Percentiles rank a stretch among this genome's conserved stretches.
Conservation (phyloP, 495 filamentous ascomycete genomes). For the Parathielavia hyrcaniae region DNA sequence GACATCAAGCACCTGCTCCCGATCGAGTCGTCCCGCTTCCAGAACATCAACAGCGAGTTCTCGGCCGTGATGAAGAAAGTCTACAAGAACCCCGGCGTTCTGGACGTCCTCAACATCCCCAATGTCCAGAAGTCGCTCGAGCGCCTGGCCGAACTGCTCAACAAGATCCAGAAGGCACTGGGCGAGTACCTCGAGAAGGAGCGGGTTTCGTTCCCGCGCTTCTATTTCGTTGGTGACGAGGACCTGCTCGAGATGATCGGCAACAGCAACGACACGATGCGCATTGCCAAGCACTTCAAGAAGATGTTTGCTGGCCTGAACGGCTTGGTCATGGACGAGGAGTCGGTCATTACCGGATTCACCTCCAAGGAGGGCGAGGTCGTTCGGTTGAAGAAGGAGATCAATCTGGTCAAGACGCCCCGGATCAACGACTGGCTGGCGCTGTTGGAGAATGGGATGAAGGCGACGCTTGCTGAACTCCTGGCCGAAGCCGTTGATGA, state of each 20-base stretch:
- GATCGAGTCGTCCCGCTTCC: slow-evolving; percentile 90
- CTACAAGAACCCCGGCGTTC: slow-evolving; percentile 84
- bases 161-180: slow-evolving; percentile 98
- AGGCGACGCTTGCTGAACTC: slow-evolving; percentile 81
- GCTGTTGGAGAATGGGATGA: slow-evolving; percentile 88
- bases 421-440: slow-evolving; percentile 98
- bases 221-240: slow-evolving; percentile 99
- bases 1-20: slow-evolving; percentile 98
- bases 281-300: slow-evolving; percentile 95
- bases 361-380: slow-evolving; percentile 94
- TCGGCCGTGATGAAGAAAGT: slow-evolving; percentile 98
- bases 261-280: slow-evolving; percentile 93
- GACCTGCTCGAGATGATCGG: slow-evolving; percentile 99
- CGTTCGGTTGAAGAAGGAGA: slow-evolving; percentile 77
- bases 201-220: slow-evolving; percentile 90
- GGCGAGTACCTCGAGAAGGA: slow-evolving; percentile 98
- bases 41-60: slow-evolving; percentile 98
- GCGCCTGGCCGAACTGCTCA: slow-evolving; percentile 85
- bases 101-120: slow-evolving; percentile 91
- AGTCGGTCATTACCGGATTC: slow-evolving; percentile 80
- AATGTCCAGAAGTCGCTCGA: slow-evolving; percentile 94
- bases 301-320: slow-evolving; percentile 99
- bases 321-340: slow-evolving; percentile 84
- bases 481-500: slow-evolving; percentile 78
- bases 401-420: slow-evolving; percentile 86